A percentile compares a stretch with the other conserved stretches of the same genome.
Evolutionary conservation across 1,139 yeast genomes (phyloP).

Genomic region (Candida pseudocylindracea): DNA sequence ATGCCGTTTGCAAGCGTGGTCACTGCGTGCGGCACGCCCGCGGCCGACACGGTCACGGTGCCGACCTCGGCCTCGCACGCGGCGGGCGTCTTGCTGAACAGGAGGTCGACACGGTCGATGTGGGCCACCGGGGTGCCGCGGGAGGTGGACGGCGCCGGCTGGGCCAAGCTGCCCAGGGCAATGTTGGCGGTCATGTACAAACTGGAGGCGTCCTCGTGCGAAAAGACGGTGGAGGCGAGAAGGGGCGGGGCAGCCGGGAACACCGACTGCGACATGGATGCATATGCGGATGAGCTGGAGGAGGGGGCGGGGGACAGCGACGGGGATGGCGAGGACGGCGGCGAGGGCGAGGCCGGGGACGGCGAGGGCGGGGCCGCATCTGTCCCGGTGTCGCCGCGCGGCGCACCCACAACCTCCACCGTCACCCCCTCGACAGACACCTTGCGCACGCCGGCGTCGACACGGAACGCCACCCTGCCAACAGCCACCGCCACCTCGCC

Average conservation of each 20-base stretch:
- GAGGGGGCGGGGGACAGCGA: slow-evolving; percentile 3
- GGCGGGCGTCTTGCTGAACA: slow-evolving; percentile 1
- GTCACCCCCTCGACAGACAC: no score
- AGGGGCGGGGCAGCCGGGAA: no score
- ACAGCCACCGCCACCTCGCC: no score
- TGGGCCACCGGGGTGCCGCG: no score
- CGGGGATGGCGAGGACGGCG: slow-evolving; percentile 3
- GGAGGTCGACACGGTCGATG: slow-evolving; percentile 1
- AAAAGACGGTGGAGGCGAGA: slow-evolving; percentile 20
- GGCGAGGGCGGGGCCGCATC: slow-evolving; percentile 1
- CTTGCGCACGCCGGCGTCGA: no score
- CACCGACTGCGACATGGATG: no score
- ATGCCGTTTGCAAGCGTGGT: slow-evolving; percentile 3
- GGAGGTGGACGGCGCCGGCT: no score
- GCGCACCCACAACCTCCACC: no score
- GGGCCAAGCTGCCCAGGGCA: no score
- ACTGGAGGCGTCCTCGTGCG: slow-evolving; percentile 50
- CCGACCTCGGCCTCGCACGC: not conserved
- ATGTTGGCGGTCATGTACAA: slow-evolving; percentile 59
- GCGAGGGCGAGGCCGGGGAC: slow-evolving; percentile 2
- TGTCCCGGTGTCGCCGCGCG: not conserved
- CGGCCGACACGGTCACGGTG: not conserved
- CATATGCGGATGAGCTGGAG: slow-evolving; percentile 1
- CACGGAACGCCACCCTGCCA: no score
- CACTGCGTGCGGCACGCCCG: not conserved